A percentile compares a stretch with the other conserved stretches of the same genome.
phyloP scores from a whole-genome alignment of 352 stramenopile genomes.

The Peronospora tabacina region DNA sequence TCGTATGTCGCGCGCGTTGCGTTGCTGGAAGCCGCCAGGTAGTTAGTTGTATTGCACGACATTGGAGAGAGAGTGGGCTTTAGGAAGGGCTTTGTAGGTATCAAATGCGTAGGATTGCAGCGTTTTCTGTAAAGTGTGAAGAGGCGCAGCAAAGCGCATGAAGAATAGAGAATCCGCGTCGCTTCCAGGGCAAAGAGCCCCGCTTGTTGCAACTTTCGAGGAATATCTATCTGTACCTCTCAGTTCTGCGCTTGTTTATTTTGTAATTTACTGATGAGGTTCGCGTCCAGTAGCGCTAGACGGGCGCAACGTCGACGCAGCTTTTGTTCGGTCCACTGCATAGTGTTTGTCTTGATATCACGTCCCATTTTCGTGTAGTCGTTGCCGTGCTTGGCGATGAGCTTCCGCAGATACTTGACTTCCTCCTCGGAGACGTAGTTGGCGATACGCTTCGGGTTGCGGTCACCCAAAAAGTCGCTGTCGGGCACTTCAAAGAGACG shows the following conservation, averaged over 20 bases:
- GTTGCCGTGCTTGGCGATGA: conserved; percentile 64
- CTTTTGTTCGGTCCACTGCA: conserved; percentile 77
- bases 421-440: conserved; percentile 80
- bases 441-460: conserved; percentile 54
- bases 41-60: conserved; percentile 23
- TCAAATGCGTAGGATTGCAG: conserved; percentile 2
- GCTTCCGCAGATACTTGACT: conserved; percentile 62
- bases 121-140: conserved; percentile 25
- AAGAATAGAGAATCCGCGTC: conserved; percentile 28
- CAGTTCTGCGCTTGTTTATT: conserved; percentile 11
- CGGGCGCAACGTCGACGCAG: conserved; percentile 62
- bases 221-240: conserved; percentile 19
- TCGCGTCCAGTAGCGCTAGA: conserved; percentile 66
- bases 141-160: conserved; percentile 13
- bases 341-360: conserved; percentile 81
- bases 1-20: conserved; percentile 23
- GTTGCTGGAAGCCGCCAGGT: conserved; percentile 19
- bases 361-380: conserved; percentile 70
- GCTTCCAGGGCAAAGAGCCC: conserved; percentile 7
- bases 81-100: conserved; percentile 5
- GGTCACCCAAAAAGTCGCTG: conserved; percentile 68
- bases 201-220: conserved; percentile 20
- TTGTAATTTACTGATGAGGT: conserved; percentile 43
- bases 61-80: conserved; percentile 8
- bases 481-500: conserved; percentile 67